These are phyloP conservation scores for Alternaria brassicae DNA, from an alignment of 2,329 filamentous ascomycete species.

Conservation along the genomic window DNA sequence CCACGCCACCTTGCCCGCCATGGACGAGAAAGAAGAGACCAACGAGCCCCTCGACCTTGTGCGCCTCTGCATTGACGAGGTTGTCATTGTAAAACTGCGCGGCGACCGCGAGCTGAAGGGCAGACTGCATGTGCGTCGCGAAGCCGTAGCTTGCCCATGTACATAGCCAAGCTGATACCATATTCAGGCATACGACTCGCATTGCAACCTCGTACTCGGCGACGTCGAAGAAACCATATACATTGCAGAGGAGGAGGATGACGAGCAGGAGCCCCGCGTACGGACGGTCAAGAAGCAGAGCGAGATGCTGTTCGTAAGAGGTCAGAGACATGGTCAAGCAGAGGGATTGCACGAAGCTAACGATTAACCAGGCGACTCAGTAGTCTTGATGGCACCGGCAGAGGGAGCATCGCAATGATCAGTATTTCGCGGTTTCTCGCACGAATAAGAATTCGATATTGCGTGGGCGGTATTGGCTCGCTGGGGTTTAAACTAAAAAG, in stretches of 20 bases:
- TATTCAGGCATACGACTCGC: conserved; percentile 90
- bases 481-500: neutral
- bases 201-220: conserved; percentile 95
- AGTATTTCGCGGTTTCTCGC: conserved; percentile 5
- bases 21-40: conserved; percentile 84
- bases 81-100: conserved; percentile 95
- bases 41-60: conserved; percentile 95
- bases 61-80: conserved; percentile 90
- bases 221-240: conserved; percentile 99
- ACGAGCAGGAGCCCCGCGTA: conserved; percentile 66
- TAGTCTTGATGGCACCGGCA: conserved; percentile 57
- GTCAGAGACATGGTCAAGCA: conserved; percentile 54
- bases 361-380: conserved; percentile 54
- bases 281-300: conserved; percentile 93
- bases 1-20: conserved; percentile 51
- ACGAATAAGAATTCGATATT: conserved; percentile 11
- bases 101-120: conserved; percentile 96
- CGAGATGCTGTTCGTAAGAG: conserved; percentile 98
- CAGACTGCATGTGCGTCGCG: conserved; percentile 76
- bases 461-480: conserved; percentile 3
- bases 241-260: conserved; percentile 85
- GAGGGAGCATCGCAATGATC: conserved; percentile 40
- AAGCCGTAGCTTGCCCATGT: neutral
- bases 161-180: conserved; percentile 16
- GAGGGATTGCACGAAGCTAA: conserved; percentile 5